phyloP scores from a whole-genome alignment of 1,284 basidiomycete genomes.

The Amylostereum chailletii region DNA sequence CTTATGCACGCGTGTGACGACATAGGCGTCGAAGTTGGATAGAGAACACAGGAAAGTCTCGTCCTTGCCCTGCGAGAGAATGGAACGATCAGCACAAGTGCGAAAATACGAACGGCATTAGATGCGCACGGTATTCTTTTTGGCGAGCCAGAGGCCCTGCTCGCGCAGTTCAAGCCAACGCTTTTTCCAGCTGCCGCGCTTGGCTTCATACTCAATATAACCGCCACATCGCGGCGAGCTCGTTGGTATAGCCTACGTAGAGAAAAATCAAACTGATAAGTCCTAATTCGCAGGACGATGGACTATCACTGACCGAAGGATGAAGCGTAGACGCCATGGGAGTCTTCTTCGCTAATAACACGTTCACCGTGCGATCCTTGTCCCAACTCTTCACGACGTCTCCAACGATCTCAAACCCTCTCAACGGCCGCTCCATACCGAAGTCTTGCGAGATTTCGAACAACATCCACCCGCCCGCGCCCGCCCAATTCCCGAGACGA shows the following conservation, averaged over 20 bases:
- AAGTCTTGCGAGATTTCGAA: constrained; percentile 77
- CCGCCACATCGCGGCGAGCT: constrained; percentile 63
- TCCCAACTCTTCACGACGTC: constrained; percentile 80
- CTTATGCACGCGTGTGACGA: constrained; percentile 61
- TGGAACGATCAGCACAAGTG: neutral
- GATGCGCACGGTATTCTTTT: constrained; percentile 69
- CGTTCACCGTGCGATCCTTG: constrained; percentile 66
- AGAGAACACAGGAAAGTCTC: constrained; percentile 71
- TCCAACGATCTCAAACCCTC: constrained; percentile 70
- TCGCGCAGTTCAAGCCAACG: constrained; percentile 80
- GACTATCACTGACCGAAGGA: constrained; percentile 40
- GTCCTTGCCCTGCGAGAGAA: constrained; percentile 63
- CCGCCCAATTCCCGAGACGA: constrained; percentile 45
- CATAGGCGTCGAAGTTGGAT: constrained; percentile 80
- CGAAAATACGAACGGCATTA: constrained; percentile 2
- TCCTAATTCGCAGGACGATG: neutral
- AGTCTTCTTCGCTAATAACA: constrained; percentile 70
- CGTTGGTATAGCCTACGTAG: constrained; percentile 53
- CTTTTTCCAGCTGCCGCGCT: constrained; percentile 89
- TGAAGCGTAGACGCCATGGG: constrained; percentile 48
- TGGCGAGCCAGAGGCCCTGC: constrained; percentile 77
- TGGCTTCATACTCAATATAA: constrained; percentile 79
- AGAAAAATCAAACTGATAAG: neutral
- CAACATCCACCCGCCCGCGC: constrained; percentile 64
- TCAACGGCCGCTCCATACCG: constrained; percentile 83